These are phyloP conservation scores for Paraphaeosphaeria minitans DNA, from an alignment of 2,329 filamentous ascomycete species.

Conservation along the genomic window DNA sequence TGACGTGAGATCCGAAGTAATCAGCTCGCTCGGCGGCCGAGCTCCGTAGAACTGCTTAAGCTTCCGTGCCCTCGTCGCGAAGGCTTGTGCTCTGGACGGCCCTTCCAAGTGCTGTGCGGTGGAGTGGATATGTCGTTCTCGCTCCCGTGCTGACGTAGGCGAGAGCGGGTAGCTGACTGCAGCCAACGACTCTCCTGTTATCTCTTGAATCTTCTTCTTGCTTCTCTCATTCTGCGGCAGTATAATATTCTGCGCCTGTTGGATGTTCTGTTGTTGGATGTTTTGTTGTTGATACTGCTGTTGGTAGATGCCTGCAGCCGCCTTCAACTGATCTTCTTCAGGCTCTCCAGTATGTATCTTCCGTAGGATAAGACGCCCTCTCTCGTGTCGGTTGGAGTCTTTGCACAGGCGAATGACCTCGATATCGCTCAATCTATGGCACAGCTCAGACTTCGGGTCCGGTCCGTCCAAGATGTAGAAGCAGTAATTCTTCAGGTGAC, in stretches of 20 bases:
- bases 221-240: conserved; percentile 74
- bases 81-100: conserved; percentile 44
- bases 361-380: conserved; percentile 86
- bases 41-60: conserved; percentile 87
- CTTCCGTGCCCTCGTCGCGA: conserved; percentile 54
- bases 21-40: conserved; percentile 93
- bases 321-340: conserved; percentile 81
- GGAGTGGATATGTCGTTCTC: conserved; percentile 67
- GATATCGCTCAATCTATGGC: conserved; percentile 80
- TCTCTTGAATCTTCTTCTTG: conserved; percentile 84
- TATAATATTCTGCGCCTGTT: conserved; percentile 66
- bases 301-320: conserved; percentile 85
- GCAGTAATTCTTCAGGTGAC: conserved; percentile 93
- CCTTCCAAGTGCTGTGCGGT: conserved; percentile 56
- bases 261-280: conserved; percentile 78
- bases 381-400: conserved; percentile 80
- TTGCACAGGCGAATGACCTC: conserved; percentile 92
- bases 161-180: conserved; percentile 87
- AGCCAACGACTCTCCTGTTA: conserved; percentile 86
- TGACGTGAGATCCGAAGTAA: conserved; percentile 91
- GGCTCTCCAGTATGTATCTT: conserved; percentile 94
- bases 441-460: conserved; percentile 80
- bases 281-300: conserved; percentile 88
- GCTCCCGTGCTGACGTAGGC: conserved; percentile 70
- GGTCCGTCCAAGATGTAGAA: conserved; percentile 91